Percentiles rank a stretch among this genome's conserved stretches.
Evolutionary conservation across 345 rosid genomes (phyloP).

Genomic region (Salix purpurea): DNA sequence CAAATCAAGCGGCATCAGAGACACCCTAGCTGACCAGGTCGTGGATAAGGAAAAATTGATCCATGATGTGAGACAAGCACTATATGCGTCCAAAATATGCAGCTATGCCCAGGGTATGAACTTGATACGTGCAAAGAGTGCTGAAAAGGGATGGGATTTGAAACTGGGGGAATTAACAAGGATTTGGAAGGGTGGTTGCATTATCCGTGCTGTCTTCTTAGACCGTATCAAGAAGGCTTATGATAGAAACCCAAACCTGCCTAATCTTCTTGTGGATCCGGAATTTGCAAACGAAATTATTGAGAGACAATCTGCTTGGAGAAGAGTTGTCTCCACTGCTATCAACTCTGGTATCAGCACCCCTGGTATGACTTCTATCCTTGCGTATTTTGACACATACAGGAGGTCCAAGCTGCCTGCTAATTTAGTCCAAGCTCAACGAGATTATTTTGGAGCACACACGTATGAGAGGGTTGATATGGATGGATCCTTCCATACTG

Average conservation of each 20-base stretch:
- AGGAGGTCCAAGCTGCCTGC: slow-evolving; percentile 32
- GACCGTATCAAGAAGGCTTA: slow-evolving; percentile 30
- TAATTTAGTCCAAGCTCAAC: slow-evolving; percentile 29
- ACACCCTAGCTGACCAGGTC: slow-evolving; percentile 10
- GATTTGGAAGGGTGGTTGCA: slow-evolving; percentile 18
- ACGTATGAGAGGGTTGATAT: slow-evolving; percentile 25
- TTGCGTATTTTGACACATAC: slow-evolving; percentile 35
- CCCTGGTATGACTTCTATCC: slow-evolving; percentile 29
- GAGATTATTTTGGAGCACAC: slow-evolving; percentile 32
- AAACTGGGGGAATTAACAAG: slow-evolving; percentile 11
- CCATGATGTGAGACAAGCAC: slow-evolving; percentile 19
- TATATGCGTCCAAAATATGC: slow-evolving; percentile 20
- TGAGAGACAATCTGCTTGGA: slow-evolving; percentile 31
- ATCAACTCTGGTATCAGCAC: slow-evolving; percentile 28
- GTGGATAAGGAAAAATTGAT: slow-evolving; percentile 15
- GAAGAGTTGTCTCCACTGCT: slow-evolving; percentile 27
- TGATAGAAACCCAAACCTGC: slow-evolving; percentile 23
- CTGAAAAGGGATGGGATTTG: slow-evolving; percentile 12
- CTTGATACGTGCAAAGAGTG: slow-evolving; percentile 12
- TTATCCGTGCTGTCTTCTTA: slow-evolving; percentile 18
- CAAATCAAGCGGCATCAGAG: slow-evolving; percentile 8
- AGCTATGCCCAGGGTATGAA: slow-evolving; percentile 23
- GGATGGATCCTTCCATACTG: slow-evolving; percentile 30
- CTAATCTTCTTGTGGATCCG: slow-evolving; percentile 26
- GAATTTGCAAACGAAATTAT: slow-evolving; percentile 33